Conservation (phyloP, 1,139 yeast species). For the Blastobotrys proliferans region DNA sequence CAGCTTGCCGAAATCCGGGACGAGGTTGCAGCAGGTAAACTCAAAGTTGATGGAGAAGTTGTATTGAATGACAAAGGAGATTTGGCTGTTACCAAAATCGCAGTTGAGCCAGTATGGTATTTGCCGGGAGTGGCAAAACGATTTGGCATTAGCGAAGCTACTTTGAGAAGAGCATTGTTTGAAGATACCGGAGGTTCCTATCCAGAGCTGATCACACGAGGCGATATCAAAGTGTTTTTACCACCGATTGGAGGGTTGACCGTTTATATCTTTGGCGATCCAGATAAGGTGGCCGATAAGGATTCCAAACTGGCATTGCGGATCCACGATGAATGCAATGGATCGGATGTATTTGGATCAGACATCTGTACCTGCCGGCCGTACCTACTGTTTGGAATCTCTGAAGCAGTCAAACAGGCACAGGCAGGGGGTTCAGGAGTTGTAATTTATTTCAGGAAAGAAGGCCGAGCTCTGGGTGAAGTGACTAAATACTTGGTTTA, state of each 20-base stretch:
- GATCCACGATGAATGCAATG: slow-evolving; percentile 62
- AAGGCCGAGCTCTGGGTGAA: slow-evolving; percentile 62
- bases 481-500: slow-evolving; percentile 61
- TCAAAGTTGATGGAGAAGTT: slow-evolving; percentile 52
- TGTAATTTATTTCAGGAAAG: slow-evolving; percentile 59
- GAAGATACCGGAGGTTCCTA: slow-evolving; percentile 65
- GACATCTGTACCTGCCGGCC: slow-evolving; percentile 67
- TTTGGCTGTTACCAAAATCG: slow-evolving; percentile 55
- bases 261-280: slow-evolving; percentile 59
- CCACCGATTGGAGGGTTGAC: slow-evolving; percentile 65
- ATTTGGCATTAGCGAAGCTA: slow-evolving; percentile 51
- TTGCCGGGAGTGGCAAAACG: slow-evolving; percentile 61
- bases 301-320: slow-evolving; percentile 49
- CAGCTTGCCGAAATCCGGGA: slow-evolving; percentile 53
- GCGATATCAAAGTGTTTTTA: slow-evolving; percentile 55
- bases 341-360: slow-evolving; percentile 62
- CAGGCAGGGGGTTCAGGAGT: slow-evolving; percentile 59
- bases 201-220: slow-evolving; percentile 59
- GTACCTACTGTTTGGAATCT: slow-evolving; percentile 55
- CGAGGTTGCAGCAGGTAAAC: slow-evolving; percentile 47
- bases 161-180: slow-evolving; percentile 52
- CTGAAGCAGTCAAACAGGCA: slow-evolving; percentile 61
- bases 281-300: slow-evolving; percentile 47
- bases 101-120: slow-evolving; percentile 65
- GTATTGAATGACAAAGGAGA: slow-evolving; percentile 56